Base-by-base conservation (phyloP, 768 basidiomycete species). In the Sarcodon sp. region DNA sequence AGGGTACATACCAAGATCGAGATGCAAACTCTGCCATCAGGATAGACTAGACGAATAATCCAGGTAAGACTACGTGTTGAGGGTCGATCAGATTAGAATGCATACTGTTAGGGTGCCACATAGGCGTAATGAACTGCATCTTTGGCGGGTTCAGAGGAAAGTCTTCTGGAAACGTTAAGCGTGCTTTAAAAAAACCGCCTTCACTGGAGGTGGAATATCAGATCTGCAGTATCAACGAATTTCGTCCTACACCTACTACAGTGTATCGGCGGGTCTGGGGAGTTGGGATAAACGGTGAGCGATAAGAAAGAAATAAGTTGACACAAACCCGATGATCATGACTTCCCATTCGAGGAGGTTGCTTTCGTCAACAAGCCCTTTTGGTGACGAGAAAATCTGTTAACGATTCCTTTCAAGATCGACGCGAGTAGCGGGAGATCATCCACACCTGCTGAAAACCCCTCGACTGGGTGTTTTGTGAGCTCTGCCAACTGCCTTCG, bases 21-120 rank as follows among this genome's bases (percentile, higher is more conserved):
- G 48, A 99, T 87, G 68, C 94, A 99, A 43, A 99, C 94, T 31
- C 74, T 75, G 15, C 94, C 94, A 63, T 91, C 87, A 3, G 84
- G 62, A 62, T 99, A 99, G 64, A 98, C 94, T 97, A 58, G 3
- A 43, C 21, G 54, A 53, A 39, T 52, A 39, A 47, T 48, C 16
- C 27, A 13, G 8, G 39, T 38, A 2, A 16, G 18, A 50, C 33
- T 47, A 35, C 37, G 31, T 9, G 11, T 11, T 37, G 21, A 21
- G 34, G 21, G 21, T 7, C 10, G 45, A 6, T 11, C 33, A 32
- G 1, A 10, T 11, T 33, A 8, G 47, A 41, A 32, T 13, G 67
- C 83, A 56, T 48, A 93, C 94, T 93, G 64, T 97, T 99, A 1
- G 96, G 96, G 67, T 99, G 96, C 80, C 93, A 90, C 77, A 99